Evolutionary conservation across 2,329 filamentous ascomycete genomes (phyloP).

Genomic region (Plectosphaerella sp.): DNA sequence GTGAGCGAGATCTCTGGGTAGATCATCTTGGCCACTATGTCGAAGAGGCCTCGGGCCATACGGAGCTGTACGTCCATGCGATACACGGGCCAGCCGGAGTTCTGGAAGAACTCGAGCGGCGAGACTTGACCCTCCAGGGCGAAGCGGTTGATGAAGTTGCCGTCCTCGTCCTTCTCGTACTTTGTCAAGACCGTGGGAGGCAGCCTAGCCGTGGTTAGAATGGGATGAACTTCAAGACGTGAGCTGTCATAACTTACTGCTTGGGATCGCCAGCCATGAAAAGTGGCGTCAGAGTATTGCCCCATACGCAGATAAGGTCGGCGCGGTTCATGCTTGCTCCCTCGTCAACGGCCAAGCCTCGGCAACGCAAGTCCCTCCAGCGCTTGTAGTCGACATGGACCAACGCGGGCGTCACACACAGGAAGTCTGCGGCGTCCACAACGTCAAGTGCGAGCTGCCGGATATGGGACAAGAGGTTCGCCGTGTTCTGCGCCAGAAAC

Average conservation of each 20-base stretch:
- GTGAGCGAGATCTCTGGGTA: conserved; percentile 8
- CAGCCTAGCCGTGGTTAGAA: background rate
- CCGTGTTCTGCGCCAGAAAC: too few species aligned
- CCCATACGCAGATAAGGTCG: conserved; percentile 17
- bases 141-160: conserved; percentile 7
- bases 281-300: conserved; percentile 16
- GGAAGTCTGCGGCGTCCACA: conserved; percentile 14
- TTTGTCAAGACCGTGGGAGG: too few species aligned
- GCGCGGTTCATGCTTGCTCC: conserved; percentile 13
- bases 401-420: conserved; percentile 3
- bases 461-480: too few species aligned
- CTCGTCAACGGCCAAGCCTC: conserved; percentile 16
- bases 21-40: conserved; percentile 8
- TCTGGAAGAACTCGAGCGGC: conserved; percentile 8
- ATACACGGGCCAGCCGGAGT: conserved; percentile 10
- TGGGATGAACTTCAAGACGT: conserved; percentile 1
- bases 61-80: conserved; percentile 14
- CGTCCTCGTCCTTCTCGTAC: background rate
- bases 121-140: conserved; percentile 7
- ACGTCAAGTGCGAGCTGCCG: conserved; percentile 4
- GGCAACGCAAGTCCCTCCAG: background rate
- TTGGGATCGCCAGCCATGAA: conserved; percentile 14
- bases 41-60: conserved; percentile 14
- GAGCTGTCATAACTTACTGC: conserved; percentile 3
- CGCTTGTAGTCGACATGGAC: background rate